These are phyloP conservation scores for Gorgonomyces haynaldii DNA, from an alignment of 192 early-diverging fungal species.

Conservation along the genomic window DNA sequence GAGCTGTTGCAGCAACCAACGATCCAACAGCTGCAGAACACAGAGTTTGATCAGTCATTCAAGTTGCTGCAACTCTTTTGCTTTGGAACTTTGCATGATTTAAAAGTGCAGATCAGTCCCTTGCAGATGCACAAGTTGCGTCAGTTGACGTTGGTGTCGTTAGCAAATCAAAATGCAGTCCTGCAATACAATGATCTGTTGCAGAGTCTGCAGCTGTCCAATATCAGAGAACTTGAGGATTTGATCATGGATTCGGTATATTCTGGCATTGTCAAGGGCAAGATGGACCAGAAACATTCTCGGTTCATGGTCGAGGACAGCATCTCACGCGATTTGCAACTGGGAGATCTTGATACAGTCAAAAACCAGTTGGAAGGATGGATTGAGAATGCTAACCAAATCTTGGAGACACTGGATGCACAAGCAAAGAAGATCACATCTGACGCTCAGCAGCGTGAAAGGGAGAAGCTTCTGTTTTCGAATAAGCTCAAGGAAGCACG, in stretches of 20 bases:
- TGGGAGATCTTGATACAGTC: too few species aligned
- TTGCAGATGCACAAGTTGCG: slow-evolving; percentile 27
- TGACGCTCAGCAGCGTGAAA: too few species aligned
- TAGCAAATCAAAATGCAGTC: slow-evolving; percentile 51
- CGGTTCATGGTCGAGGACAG: too few species aligned
- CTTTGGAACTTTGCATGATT: slow-evolving; percentile 72
- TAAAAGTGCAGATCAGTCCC: slow-evolving; percentile 42
- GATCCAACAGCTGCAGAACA: slow-evolving; percentile 48
- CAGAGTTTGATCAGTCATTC: slow-evolving; percentile 16
- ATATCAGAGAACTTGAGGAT: slow-evolving; percentile 74
- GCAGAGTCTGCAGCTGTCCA: slow-evolving; percentile 57
- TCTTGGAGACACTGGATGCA: too few species aligned
- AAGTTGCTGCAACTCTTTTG: slow-evolving; percentile 62
- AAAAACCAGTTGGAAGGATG: too few species aligned
- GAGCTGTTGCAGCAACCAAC: slow-evolving; percentile 62
- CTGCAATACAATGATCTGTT: slow-evolving; percentile 56
- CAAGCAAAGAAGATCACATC: too few species aligned
- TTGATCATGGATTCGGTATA: slow-evolving; percentile 81
- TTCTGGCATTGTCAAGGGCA: slow-evolving; percentile 62
- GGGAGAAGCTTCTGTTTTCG: too few species aligned
- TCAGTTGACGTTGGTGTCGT: slow-evolving; percentile 68
- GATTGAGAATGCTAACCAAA: too few species aligned
- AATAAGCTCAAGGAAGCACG: too few species aligned
- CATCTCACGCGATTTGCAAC: too few species aligned
- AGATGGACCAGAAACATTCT: slow-evolving; percentile 77